phyloP scores from a whole-genome alignment of 164 flowering plant species.

The Magnolia kwangsiensis region DNA sequence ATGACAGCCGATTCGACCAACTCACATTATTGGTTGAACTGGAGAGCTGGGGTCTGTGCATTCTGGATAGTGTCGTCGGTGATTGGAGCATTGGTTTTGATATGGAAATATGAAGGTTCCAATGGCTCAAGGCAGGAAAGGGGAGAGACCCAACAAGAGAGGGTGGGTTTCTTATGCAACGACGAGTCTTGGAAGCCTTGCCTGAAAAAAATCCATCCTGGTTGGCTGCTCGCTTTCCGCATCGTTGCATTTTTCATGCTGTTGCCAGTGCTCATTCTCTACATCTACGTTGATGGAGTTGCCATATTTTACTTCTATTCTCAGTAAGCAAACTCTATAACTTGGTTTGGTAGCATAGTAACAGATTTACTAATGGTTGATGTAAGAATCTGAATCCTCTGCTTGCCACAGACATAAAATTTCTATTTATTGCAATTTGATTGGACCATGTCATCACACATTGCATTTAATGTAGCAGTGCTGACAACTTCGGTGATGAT shows the following conservation, averaged over 20 bases:
- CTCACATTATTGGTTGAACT: slow-evolving; percentile 77
- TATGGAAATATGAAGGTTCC: slow-evolving; percentile 59
- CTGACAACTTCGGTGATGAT: too few species aligned
- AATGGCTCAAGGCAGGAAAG: slow-evolving; percentile 12
- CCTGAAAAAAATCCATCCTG: slow-evolving; percentile 74
- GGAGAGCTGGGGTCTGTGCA: slow-evolving; percentile 68
- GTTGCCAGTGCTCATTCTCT: slow-evolving; percentile 40
- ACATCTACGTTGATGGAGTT: slow-evolving; percentile 58
- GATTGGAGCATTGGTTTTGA: slow-evolving; percentile 40
- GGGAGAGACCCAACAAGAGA: slow-evolving; percentile 24
- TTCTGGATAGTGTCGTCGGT: slow-evolving; percentile 44
- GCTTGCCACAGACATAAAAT: too few species aligned
- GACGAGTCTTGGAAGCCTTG: slow-evolving; percentile 91
- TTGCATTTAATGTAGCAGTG: too few species aligned
- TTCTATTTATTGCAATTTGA: too few species aligned
- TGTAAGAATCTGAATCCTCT: neutral
- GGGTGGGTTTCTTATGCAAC: slow-evolving; percentile 44
- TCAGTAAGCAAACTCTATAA: slow-evolving; percentile 55
- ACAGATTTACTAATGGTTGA: neutral
- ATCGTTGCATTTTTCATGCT: slow-evolving; percentile 59
- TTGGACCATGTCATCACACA: too few species aligned
- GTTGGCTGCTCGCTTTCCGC: slow-evolving; percentile 72
- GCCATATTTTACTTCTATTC: slow-evolving; percentile 75
- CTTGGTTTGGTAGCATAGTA: neutral
- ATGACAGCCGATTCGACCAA: slow-evolving; percentile 55